Base-by-base conservation (phyloP, 2,329 filamentous ascomycete genomes). In the Hymenotorrendiella dingleyae region DNA sequence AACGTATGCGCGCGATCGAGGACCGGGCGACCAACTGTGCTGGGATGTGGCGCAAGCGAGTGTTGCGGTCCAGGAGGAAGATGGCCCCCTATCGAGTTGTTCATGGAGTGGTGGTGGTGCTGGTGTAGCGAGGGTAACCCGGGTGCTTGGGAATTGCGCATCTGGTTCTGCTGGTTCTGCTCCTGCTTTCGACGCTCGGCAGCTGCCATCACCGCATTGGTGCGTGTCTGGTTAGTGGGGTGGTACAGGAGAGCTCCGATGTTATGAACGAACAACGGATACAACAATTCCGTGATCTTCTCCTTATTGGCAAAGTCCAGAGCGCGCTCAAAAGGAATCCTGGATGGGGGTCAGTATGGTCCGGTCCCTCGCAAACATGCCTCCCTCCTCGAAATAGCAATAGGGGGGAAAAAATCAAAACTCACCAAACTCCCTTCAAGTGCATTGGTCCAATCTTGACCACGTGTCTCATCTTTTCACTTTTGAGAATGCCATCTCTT, bases 401-500 rank as follows among this genome's bases (percentile, higher is more conserved):
- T 11, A 26, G 22, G 12, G 11, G n/a, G 11, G 12, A 14, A n/a
- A 34, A n/a, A 23, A 17, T 27, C 35, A 10, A 9, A n/a, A 70
- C 84, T 70, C 74, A 94, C 89, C 90, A 95, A 54, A 95, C 90
- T 60, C 93, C 93, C 70, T 98, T 98, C 33, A 98, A 70, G 63
- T 97, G 93, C 93, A 98, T 98, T 4, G 93, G 93, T 0, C 93
- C 93, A 63, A 98, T 97, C 69, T 98, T 98, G 47, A 97, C 93
- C 10, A 97, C 93, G 65, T 96, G 90, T 54, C 93, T 82, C 44
- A 90, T 80, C 67, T 97, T 98, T 67, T 97, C 93, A 63, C 91
- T 96, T 70, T 98, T 98, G 45, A 98, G 68, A 54, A 98, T 97
- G 36, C 93, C 93, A 61, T 98, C 93, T 59, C 93, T 80, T 53